These are phyloP conservation scores for Perkinsus chesapeaki DNA, from an alignment of 169 alveolate species.

Conservation along the genomic window DNA sequence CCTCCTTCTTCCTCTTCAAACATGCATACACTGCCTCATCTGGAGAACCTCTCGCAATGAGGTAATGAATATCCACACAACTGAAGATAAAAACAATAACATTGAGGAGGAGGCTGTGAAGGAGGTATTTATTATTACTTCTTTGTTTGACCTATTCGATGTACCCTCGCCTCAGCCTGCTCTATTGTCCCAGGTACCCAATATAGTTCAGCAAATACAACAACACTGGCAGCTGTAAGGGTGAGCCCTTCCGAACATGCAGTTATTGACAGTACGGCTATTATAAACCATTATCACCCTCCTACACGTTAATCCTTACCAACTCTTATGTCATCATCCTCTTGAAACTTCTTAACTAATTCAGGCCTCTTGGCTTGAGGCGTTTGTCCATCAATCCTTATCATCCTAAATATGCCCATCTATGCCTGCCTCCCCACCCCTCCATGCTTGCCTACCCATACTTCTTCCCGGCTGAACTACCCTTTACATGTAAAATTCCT, in stretches of 20 bases:
- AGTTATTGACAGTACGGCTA: constrained; percentile 87
- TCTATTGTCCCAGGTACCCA: constrained; percentile 96
- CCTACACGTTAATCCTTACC: not conserved
- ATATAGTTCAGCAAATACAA: constrained; percentile 91
- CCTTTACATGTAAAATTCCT: not conserved
- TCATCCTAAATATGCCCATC: constrained; percentile 25
- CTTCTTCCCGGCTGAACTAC: not conserved
- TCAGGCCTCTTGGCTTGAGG: constrained; percentile 70
- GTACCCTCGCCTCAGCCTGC: constrained; percentile 97
- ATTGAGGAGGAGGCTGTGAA: not conserved
- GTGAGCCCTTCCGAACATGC: constrained; percentile 93
- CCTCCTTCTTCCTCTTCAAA: constrained; percentile 44
- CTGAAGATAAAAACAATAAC: constrained; percentile 52
- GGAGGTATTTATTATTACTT: constrained; percentile 30
- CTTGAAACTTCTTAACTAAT: constrained; percentile 78
- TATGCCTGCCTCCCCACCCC: not conserved
- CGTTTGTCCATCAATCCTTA: constrained; percentile 91
- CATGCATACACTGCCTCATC: constrained; percentile 57
- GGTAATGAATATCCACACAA: constrained; percentile 61
- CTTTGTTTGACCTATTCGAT: constrained; percentile 77
- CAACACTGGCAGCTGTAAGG: constrained; percentile 82
- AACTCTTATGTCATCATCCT: constrained; percentile 38
- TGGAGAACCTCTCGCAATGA: constrained; percentile 66
- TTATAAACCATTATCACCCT: constrained; percentile 39
- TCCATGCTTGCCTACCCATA: not conserved